Percentiles rank a stretch among this genome's conserved stretches.
Conservation (phyloP, 2,329 filamentous ascomycete species). For the Monilinia fructigena region DNA sequence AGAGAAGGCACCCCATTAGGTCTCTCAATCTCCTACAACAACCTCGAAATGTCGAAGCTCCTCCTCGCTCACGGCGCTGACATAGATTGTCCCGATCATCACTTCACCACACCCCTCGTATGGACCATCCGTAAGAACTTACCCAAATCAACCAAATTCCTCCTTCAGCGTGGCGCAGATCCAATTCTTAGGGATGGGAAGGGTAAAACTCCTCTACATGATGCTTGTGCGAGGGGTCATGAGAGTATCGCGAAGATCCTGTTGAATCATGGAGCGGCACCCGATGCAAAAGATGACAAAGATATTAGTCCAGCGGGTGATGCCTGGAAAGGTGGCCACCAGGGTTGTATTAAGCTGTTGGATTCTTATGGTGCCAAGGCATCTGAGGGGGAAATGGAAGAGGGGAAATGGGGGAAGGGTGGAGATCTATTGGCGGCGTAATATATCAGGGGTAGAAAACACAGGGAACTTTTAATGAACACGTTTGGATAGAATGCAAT, state of each 20-base stretch:
- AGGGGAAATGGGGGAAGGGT: constrained; percentile 5
- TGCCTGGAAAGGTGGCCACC: constrained; percentile 11
- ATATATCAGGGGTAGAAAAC: not conserved
- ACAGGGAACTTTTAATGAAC: not conserved
- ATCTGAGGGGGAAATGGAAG: constrained; percentile 5
- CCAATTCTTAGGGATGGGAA: constrained; percentile 15
- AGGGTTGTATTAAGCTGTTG: not conserved
- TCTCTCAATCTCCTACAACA: constrained; percentile 22
- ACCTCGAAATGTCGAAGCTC: constrained; percentile 20
- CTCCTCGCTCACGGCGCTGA: constrained; percentile 15
- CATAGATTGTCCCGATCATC: constrained; percentile 22
- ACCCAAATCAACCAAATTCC: constrained; percentile 17
- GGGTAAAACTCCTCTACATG: constrained; percentile 21
- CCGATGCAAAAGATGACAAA: constrained; percentile 18
- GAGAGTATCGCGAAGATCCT: constrained; percentile 18
- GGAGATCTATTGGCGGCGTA: not conserved
- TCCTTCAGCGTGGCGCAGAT: constrained; percentile 29
- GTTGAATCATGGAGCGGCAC: constrained; percentile 5
- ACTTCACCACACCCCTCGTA: constrained; percentile 16
- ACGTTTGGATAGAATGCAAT: not conserved
- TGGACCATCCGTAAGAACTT: constrained; percentile 22
- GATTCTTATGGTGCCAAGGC: constrained; percentile 11
- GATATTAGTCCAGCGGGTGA: constrained; percentile 12
- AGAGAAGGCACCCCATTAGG: constrained; percentile 18
- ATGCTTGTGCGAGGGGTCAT: constrained; percentile 19